Evolutionary conservation across 2,329 filamentous ascomycete species (phyloP), one percentile per base, ranked within the genome.

Genomic region (Colletotrichum nymphaeae): DNA sequence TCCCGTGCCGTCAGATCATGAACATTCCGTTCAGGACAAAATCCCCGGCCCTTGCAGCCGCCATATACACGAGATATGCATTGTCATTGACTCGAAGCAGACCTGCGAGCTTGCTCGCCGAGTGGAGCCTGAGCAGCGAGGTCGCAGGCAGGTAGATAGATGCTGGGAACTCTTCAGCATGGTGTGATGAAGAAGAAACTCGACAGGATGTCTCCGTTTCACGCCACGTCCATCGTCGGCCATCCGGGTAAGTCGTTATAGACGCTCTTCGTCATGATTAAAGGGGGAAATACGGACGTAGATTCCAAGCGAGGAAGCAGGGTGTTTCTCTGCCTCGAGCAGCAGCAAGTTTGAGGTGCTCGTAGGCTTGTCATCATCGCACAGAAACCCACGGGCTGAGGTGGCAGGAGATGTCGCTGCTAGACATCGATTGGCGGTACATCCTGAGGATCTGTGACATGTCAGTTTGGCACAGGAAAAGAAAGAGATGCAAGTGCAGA

Each of bases 401-500:
- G 46, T 52, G 60, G 70, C 32, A 53, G 56, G 46, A 53, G 28
- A 73, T 73, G 70, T 73, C 67, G 42, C 70, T 26, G 32, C 42
- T 46, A n/a, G 55, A 26, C 19, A 64, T 46, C 66, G 60, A 73
- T 70, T 70, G 66, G 66, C 53, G 59, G 66, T 60, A n/a, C n/a
- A 53, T 49, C 35, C 22, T 30, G 58, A 53, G 14, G 42, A 52
- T 63, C 28, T 6, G 12, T 35, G 60, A 53, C 42, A 59, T 4
- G 14, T 22, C 60, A 26, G 49, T 53, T 32, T 24, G 24, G 60
- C 52, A 32, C 42, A 16, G 5, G 19, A 35, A 63, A 26, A 12
- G 60, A 32, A 52, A 37, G n/a, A 19, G 42, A 35, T 62, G 7
- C 35, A 49, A 42, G 59, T 49, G 19, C 24, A 19, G 9, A 19